Base-by-base conservation (phyloP, 1,284 basidiomycete genomes). In the Schizophyllum commune region DNA sequence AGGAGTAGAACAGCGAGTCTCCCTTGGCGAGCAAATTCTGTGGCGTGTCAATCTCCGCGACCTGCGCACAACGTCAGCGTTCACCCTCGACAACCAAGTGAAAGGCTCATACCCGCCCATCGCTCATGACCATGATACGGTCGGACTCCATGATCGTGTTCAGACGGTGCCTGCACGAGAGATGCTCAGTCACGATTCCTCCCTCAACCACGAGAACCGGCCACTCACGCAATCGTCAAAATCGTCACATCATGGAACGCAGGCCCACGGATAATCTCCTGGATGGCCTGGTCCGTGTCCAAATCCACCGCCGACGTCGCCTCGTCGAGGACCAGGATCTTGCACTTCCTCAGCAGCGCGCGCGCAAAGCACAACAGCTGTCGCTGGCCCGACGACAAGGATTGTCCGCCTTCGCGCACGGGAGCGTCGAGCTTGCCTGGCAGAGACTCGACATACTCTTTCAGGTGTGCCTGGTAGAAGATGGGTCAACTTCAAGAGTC, bases 111-210 rank as follows among this genome's bases (percentile, higher is more conserved):
- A 92, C 88, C 65, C 75, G 75, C 15, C 95, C 95, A 19, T 86
- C 77, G 65, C 89, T 86, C 73, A 98, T 84, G 13, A 97, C 94
- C 32, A 97, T 73, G 11, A 98, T 86, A 39, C 87, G 83, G 65
- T 92, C 88, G 52, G 87, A 93, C 68, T 94, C 88, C 62, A 96
- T 83, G 68, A 98, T 96, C 3, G 95, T 97, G 71, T 96, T 93
- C 60, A 97, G 77, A 1, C 94, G 84, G 72, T 95, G 93, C 20
- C 92, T 92, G 66, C 58, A 54, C 63, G 54, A 51, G 54, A 15
- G 11, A 53, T 3, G 9, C 52, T 58, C 33, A 58, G 58, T 54
- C 58, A 56, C 58, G 59, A 47, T 3, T 13, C 56, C 22, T 39
- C 20, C 20, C 52, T 7, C 17, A 21, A 47, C 34, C 51, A 63